These are phyloP conservation scores for Mycena rosella DNA, from an alignment of 768 basidiomycete genomes.

Conservation along the genomic window DNA sequence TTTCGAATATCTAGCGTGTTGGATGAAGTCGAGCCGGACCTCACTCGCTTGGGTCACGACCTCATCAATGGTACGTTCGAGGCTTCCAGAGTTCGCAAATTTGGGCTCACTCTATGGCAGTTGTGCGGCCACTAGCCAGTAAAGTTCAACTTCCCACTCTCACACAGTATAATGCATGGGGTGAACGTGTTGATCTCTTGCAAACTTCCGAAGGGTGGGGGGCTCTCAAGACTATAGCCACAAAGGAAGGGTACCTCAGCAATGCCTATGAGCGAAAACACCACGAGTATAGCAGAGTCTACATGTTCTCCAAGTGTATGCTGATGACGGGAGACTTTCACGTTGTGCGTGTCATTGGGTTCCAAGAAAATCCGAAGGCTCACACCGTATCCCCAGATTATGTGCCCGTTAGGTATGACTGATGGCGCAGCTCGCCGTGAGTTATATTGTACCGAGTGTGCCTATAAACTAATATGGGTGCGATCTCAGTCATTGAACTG, in stretches of 20 bases:
- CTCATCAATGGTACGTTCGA: constrained; percentile 58
- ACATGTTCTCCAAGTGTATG: constrained; percentile 74
- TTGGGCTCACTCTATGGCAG: constrained; percentile 45
- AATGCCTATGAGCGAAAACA: constrained; percentile 77
- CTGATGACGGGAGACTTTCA: constrained; percentile 74
- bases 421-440: constrained; percentile 76
- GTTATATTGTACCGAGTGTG: constrained; percentile 15
- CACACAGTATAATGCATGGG: constrained; percentile 82
- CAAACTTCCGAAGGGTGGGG: constrained; percentile 82
- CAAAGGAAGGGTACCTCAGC: constrained; percentile 73
- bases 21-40: constrained; percentile 67
- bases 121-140: constrained; percentile 61
- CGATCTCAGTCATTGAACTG: constrained; percentile 68
- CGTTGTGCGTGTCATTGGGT: constrained; percentile 41
- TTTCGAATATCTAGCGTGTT: constrained; percentile 52
- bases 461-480: constrained; percentile 1
- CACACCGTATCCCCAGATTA: constrained; percentile 54
- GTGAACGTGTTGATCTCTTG: constrained; percentile 71
- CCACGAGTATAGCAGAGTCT: constrained; percentile 69
- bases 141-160: constrained; percentile 63
- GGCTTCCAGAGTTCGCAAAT: background rate
- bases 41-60: constrained; percentile 66
- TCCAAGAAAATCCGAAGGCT: background rate
- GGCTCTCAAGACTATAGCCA: constrained; percentile 68
- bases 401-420: constrained; percentile 84